Conservation (phyloP, 2,329 filamentous ascomycete genomes). For the Fusarium setosum region DNA sequence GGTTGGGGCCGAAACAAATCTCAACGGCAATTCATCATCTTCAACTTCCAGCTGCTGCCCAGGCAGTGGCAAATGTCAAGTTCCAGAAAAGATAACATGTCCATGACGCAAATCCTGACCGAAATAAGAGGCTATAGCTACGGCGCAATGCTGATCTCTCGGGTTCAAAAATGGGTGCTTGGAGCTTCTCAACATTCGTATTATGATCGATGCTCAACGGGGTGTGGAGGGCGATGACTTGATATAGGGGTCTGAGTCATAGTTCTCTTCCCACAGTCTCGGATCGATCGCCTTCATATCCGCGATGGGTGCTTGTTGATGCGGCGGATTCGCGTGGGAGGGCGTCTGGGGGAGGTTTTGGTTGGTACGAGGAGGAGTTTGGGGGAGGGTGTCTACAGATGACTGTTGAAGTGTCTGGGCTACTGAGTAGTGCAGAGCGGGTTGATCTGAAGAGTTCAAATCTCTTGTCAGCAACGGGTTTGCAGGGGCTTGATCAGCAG, state of each 20-base stretch:
- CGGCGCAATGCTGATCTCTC: not conserved
- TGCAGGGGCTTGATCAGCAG: not conserved
- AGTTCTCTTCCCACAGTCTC: not conserved
- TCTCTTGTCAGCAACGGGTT: not conserved
- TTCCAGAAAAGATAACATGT: not conserved
- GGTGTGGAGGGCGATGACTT: not conserved
- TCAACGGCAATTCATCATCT: not conserved
- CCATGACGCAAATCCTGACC: no score
- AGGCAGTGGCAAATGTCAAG: not conserved
- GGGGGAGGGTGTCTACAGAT: not conserved
- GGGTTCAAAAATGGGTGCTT: not conserved
- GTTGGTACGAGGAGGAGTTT: not conserved
- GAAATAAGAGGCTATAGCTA: no score
- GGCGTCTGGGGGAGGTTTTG: not conserved
- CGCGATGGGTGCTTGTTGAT: not conserved
- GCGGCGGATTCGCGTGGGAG: not conserved
- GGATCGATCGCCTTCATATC: not conserved
- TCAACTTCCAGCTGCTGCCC: not conserved
- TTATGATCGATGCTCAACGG: not conserved
- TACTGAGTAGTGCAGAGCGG: not conserved
- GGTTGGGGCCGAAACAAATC: not conserved
- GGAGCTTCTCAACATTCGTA: no score
- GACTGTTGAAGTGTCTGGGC: not conserved
- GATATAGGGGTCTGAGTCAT: not conserved
- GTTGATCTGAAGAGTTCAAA: not conserved